Base-by-base conservation (phyloP, 2,329 filamentous ascomycete genomes). In the Exophiala dermatitidis region DNA sequence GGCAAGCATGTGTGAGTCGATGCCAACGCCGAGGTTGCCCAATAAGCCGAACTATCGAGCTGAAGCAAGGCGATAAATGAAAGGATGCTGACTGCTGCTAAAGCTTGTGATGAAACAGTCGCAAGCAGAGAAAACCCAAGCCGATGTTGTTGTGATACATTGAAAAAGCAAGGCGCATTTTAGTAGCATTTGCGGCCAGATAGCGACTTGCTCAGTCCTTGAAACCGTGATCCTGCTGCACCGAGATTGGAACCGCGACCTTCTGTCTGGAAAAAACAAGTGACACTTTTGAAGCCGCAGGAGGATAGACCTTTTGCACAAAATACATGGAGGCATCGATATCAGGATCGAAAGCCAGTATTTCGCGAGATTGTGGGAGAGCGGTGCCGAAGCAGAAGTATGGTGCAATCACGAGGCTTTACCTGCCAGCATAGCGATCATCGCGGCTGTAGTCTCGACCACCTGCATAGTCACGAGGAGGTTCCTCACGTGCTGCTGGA, bases 401-500 rank as follows among this genome's bases (percentile, higher is more conserved):
- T 32, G 4, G 34, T 50, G 31, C 26, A 36, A 46, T 32, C 12
- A 40, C 49, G 38, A 5, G 5, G 38, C 38, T 41, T 56, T 60
- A 62, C 50, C 61, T 59, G 49, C 56, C 49, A 32, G 46, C 57
- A 48, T 64, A 64, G 34, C 62, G 60, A 44, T 63, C 62, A 9
- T 63, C 62, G 41, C 61, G 60, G 42, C 48, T 19, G 48, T 63
- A 64, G 28, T 63, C 62, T 42, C 61, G 59, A 51, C 61, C 52
- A 42, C 61, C 57, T 33, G 56, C 50, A 32, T 61, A 60, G 10
- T 63, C 61, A 49, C 62, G 61, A 52, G 61, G 53, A 53, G 58
- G 32, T n/a, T 61, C 60, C 12, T 63, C 60, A 31, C 62, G 59
- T 10, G 60, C 55, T 30, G 60, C 37, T 26, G 56, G 51, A 47